phyloP scores from a whole-genome alignment of 805 yeast species.

The Myxozyma sirexii region DNA sequence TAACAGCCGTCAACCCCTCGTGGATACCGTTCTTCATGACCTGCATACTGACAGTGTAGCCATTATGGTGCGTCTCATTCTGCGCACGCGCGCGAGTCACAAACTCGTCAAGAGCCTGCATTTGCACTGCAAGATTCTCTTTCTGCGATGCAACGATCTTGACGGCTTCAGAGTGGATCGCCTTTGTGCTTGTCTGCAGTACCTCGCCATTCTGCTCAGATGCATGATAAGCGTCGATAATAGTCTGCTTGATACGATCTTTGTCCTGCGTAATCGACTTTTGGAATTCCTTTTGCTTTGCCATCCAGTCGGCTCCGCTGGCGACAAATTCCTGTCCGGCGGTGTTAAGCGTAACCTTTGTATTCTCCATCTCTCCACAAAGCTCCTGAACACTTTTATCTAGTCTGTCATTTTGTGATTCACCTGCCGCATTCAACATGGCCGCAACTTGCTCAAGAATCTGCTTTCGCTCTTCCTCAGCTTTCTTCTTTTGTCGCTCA shows the following conservation, averaged over 20 bases:
- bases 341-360: constrained; percentile 13
- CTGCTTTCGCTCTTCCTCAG: constrained; percentile 18
- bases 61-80: constrained; percentile 26
- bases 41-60: constrained; percentile 9
- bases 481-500: constrained; percentile 20
- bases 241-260: constrained; percentile 31
- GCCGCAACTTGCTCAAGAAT: constrained; percentile 24
- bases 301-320: constrained; percentile 27
- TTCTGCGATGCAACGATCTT: constrained; percentile 30
- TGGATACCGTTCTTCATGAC: constrained; percentile 6
- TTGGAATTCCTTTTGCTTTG: constrained; percentile 24
- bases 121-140: constrained; percentile 26
- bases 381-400: constrained; percentile 2
- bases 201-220: constrained; percentile 26
- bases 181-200: constrained; percentile 25
- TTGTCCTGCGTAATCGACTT: constrained; percentile 19
- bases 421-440: constrained; percentile 7
- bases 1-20: constrained; percentile 9
- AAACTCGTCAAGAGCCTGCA: constrained; percentile 31
- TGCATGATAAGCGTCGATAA: constrained; percentile 26
- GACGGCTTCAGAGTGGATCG: constrained; percentile 29
- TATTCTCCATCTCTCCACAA: background rate
- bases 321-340: constrained; percentile 26
- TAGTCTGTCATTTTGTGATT: constrained; percentile 22
- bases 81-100: constrained; percentile 32